Evolutionary conservation across 2,329 filamentous ascomycete species (phyloP), one percentile per base, ranked within the genome.

Genomic region (Amauroascus verrucosus): DNA sequence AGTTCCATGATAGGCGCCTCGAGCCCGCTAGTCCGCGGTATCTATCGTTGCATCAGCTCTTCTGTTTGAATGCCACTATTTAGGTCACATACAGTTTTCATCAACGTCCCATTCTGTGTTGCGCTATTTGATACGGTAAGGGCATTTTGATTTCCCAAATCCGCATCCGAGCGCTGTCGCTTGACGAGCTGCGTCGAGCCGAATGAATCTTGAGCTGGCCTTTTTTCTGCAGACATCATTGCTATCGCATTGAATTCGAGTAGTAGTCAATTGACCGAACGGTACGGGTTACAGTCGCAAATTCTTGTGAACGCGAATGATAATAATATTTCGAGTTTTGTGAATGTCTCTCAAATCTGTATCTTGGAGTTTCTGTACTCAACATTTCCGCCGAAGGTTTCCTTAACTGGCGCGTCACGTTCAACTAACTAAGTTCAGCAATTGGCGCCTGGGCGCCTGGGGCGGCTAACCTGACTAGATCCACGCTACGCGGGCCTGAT

Each of bases 1-100:
- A 98, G 76, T 71, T 97, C 88, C 89, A 97, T 96, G 43, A 96
- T 85, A 1, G 91, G 89, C 54, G 91, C 86, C 67, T 94, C 84
- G 28, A 98, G 78, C 50, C 80, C 82, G 67, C 88, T 94, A 45
- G 88, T 90, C 62, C 88, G 81, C 51, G 84, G 80, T 57, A 80
- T 79, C 89, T 95, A 70, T 46, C 11, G 52, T 6, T 14, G 24
- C 43, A 20, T 41, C 20, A 54, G 41, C 22, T 28, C n/a, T 30
- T 14, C 13, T 26, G 9, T 24, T 52, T 37, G 16, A n/a, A 13
- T 11, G 20, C 24, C 38, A 38, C 28, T 26, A 37, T 6, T 7
- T 11, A 24, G n/a, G 13, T 7, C 16, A 75, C 81, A 67, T 79
- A 86, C 84, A 55, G 80, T 72, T 72, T 84, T 79, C 63, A 85